phyloP scores from a whole-genome alignment of 176 grass and related monocot genomes.

The Oryza rufipogon region DNA sequence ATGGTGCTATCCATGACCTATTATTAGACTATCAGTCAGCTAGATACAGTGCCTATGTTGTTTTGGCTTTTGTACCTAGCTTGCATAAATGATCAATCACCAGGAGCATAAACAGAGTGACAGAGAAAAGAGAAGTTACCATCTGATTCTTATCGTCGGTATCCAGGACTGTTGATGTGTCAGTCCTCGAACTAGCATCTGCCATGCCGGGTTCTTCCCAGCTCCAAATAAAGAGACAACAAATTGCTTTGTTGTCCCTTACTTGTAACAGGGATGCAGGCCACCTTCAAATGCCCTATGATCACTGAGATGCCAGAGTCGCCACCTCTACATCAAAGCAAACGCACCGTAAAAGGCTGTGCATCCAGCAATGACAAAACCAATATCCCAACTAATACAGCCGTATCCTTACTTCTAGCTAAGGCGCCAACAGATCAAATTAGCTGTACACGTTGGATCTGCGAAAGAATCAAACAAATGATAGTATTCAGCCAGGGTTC shows the following conservation, averaged over 20 bases:
- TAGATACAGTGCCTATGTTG: not conserved
- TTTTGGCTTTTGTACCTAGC: slow-evolving; percentile 4
- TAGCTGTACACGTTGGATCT: not conserved
- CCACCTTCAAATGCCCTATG: slow-evolving; percentile 17
- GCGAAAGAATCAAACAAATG: not conserved
- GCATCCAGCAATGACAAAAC: slow-evolving; percentile 32
- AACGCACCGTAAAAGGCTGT: slow-evolving; percentile 18
- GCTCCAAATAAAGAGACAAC: slow-evolving; percentile 52
- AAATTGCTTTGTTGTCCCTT: slow-evolving; percentile 61
- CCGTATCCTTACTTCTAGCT: not conserved
- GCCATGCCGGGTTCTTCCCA: slow-evolving; percentile 55
- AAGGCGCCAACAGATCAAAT: slow-evolving; percentile 17
- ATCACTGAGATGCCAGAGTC: slow-evolving; percentile 7
- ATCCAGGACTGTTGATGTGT: slow-evolving; percentile 60
- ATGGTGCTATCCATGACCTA: slow-evolving; percentile 13
- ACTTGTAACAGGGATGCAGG: slow-evolving; percentile 12
- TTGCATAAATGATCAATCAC: slow-evolving; percentile 1
- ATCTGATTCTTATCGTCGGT: slow-evolving; percentile 65
- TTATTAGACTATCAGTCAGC: slow-evolving; percentile 21
- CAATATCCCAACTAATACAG: not conserved
- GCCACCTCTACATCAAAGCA: slow-evolving; percentile 33
- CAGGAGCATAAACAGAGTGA: not conserved
- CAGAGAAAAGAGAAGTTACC: slow-evolving; percentile 37
- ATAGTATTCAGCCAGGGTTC: slow-evolving; percentile 8
- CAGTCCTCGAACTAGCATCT: slow-evolving; percentile 69